Conservation (phyloP, 2,329 filamentous ascomycete genomes). For the Magnaporthales sp. region DNA sequence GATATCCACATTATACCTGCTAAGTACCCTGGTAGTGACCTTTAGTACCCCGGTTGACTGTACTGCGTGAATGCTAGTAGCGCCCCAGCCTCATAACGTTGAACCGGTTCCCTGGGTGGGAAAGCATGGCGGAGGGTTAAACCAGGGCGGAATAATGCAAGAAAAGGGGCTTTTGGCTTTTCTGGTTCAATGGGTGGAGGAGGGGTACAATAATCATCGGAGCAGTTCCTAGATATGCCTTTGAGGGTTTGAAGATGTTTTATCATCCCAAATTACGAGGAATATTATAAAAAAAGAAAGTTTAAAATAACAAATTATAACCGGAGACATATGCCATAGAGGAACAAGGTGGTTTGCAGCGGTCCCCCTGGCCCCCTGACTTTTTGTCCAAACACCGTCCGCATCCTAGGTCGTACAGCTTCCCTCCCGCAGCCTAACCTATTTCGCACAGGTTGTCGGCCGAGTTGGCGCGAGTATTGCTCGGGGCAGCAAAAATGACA, state of each 20-base stretch:
- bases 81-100: not conserved
- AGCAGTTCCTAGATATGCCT: not conserved
- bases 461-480: too few relatives aligned
- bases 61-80: too few relatives aligned
- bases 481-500: too few relatives aligned
- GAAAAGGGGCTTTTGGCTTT: not conserved
- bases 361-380: not conserved
- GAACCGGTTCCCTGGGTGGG: not conserved
- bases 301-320: not conserved
- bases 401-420: not conserved
- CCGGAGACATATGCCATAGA: not conserved
- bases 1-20: too few relatives aligned
- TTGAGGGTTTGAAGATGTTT: not conserved
- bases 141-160: too few relatives aligned
- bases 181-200: not conserved
- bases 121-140: not conserved
- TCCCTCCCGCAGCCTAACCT: not conserved
- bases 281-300: not conserved
- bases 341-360: not conserved
- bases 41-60: too few relatives aligned
- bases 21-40: too few relatives aligned
- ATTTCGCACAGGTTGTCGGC: not conserved
- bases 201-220: not conserved
- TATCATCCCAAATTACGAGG: not conserved
- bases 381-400: not conserved